Evolutionary conservation across 179 eudicot species (phyloP).

Genomic region (Sideroxylon spinosum): DNA sequence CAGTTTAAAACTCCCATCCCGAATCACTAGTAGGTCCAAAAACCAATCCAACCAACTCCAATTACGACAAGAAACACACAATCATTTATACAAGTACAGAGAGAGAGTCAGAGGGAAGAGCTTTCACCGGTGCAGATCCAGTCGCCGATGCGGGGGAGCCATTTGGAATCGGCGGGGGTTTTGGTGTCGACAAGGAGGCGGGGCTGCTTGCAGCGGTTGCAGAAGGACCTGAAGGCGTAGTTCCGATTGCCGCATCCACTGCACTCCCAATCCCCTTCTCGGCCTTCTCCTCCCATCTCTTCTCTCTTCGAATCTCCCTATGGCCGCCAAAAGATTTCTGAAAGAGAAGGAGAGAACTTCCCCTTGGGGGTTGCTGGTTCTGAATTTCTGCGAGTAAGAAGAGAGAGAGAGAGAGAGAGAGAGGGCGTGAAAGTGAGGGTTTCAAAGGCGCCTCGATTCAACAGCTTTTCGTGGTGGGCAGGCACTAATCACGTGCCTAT

Average conservation of each 20-base stretch:
- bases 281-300: constrained; percentile 33
- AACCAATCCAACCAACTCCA: constrained; percentile 1
- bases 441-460: too few relatives aligned
- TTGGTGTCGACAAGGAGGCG: constrained; percentile 65
- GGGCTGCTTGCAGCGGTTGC: constrained; percentile 73
- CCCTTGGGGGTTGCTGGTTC: too few relatives aligned
- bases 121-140: constrained; percentile 70
- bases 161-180: constrained; percentile 64
- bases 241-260: constrained; percentile 55
- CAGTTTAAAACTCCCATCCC: background rate
- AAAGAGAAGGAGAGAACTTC: too few relatives aligned
- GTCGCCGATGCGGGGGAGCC: constrained; percentile 82
- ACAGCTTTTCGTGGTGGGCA: too few relatives aligned
- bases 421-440: too few relatives aligned
- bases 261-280: constrained; percentile 89
- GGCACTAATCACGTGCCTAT: too few relatives aligned
- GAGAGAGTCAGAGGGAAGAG: background rate
- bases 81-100: background rate
- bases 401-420: too few relatives aligned
- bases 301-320: background rate
- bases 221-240: constrained; percentile 68
- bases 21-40: background rate
- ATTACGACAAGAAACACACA: background rate
- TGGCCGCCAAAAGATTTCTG: too few relatives aligned
- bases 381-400: too few relatives aligned